Percentiles rank a stretch among this genome's conserved stretches.
phyloP scores from a whole-genome alignment of 352 stramenopile genomes.

The Globisporangium ultimum region DNA sequence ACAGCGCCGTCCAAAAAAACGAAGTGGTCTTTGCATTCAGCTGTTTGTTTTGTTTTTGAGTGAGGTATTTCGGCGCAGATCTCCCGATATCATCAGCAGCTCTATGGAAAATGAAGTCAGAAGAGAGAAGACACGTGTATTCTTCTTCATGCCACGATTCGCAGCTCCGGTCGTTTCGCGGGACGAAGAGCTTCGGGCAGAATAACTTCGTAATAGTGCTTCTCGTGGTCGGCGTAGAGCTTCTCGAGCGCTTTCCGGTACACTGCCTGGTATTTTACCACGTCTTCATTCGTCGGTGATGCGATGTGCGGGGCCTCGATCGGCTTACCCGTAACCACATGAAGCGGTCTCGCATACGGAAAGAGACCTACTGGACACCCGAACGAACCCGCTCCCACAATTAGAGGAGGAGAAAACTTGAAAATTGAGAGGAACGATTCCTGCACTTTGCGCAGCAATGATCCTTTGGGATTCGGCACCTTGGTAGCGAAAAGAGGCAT shows the following conservation, averaged over 20 bases:
- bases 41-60: no score
- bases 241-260: conserved; percentile 41
- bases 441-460: conserved; percentile 30
- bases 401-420: conserved; percentile 40
- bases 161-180: conserved; percentile 20
- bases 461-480: conserved; percentile 41
- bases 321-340: conserved; percentile 38
- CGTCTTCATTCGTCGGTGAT: conserved; percentile 33
- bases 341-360: conserved; percentile 28
- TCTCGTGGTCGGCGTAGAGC: conserved; percentile 49
- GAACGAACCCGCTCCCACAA: conserved; percentile 25
- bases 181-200: conserved; percentile 25
- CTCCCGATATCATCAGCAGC: no score
- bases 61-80: no score
- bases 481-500: conserved; percentile 2
- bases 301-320: conserved; percentile 39
- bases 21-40: no score
- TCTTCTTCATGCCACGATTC: conserved; percentile 25
- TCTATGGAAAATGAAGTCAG: no score
- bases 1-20: no score
- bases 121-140: no score
- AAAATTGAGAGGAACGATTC: conserved; percentile 31
- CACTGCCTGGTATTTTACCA: conserved; percentile 40
- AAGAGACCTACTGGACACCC: conserved; percentile 30
- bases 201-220: conserved; percentile 36